Evolutionary conservation across 139 green algal genomes (phyloP).

Genomic region (Chlamydomonas incerta): DNA sequence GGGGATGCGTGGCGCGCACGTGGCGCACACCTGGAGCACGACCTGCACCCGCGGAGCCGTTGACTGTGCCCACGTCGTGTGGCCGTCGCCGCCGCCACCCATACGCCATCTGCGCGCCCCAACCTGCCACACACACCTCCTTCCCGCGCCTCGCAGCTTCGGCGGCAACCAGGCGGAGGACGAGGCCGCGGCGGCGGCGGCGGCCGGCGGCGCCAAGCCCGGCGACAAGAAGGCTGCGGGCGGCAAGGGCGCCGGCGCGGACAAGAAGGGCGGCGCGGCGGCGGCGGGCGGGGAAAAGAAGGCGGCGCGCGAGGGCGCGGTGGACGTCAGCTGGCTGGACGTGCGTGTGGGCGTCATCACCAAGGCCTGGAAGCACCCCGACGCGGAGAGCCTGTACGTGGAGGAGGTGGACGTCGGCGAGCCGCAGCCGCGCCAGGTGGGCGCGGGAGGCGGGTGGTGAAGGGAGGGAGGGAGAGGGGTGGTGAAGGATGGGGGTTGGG

Average conservation of each 20-base stretch:
- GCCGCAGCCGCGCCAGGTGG: conserved; percentile 71
- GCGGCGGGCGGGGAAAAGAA: conserved; percentile 8
- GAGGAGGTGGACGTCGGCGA: conserved; percentile 82
- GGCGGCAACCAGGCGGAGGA: conserved; percentile 29
- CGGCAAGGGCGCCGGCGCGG: not conserved
- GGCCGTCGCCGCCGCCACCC: too few species aligned
- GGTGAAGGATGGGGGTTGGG: too few species aligned
- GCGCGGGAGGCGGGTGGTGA: not conserved
- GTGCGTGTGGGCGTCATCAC: conserved; percentile 71
- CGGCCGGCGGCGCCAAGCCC: not conserved
- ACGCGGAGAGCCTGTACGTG: conserved; percentile 66
- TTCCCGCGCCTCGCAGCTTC: not conserved
- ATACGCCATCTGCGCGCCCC: too few species aligned
- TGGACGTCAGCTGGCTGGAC: conserved; percentile 55
- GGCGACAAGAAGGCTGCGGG: not conserved
- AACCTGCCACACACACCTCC: too few species aligned
- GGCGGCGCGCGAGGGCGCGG: not conserved
- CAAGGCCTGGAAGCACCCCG: conserved; percentile 65
- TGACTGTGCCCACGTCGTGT: too few species aligned
- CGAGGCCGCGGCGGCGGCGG: conserved; percentile 1
- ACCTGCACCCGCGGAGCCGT: too few species aligned
- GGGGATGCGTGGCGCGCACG: too few species aligned
- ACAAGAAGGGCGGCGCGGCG: not conserved
- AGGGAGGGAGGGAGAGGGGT: too few species aligned
- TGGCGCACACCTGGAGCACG: too few species aligned